These are phyloP conservation scores for Fomitopsis palustris DNA, from an alignment of 1,284 basidiomycete species.

Conservation along the genomic window DNA sequence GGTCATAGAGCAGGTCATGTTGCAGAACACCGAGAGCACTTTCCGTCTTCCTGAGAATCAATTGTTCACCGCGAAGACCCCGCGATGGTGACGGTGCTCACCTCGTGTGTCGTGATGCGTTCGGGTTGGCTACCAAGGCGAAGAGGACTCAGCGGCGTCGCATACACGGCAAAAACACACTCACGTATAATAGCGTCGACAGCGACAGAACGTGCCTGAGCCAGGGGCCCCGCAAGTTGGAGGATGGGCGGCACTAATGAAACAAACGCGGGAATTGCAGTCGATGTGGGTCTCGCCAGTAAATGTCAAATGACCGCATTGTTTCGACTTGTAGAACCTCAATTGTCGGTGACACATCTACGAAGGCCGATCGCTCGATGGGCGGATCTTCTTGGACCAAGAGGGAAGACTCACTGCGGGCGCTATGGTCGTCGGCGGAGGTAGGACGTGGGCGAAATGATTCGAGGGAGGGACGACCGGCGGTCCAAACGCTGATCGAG, in stretches of 20 bases:
- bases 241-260: conserved; percentile 48
- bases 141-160: conserved; percentile 2
- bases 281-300: conserved; percentile 49
- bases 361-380: conserved; percentile 20
- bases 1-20: neutral
- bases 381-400: conserved; percentile 16
- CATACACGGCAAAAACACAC: conserved; percentile 22
- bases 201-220: conserved; percentile 35
- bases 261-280: conserved; percentile 44
- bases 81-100: conserved; percentile 6
- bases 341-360: conserved; percentile 66
- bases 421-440: conserved; percentile 55
- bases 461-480: conserved; percentile 19
- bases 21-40: conserved; percentile 36
- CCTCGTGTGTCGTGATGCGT: conserved; percentile 28
- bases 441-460: conserved; percentile 40
- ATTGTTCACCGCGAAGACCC: neutral
- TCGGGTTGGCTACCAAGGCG: conserved; percentile 26
- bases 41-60: conserved; percentile 34
- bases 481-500: conserved; percentile 14
- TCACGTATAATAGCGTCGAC: conserved; percentile 57
- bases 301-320: conserved; percentile 56
- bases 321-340: conserved; percentile 44
- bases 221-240: conserved; percentile 35
- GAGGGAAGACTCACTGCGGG: conserved; percentile 22